Evolutionary conservation across 2,329 filamentous ascomycete species (phyloP).

Genomic region (Triangularia setosa): DNA sequence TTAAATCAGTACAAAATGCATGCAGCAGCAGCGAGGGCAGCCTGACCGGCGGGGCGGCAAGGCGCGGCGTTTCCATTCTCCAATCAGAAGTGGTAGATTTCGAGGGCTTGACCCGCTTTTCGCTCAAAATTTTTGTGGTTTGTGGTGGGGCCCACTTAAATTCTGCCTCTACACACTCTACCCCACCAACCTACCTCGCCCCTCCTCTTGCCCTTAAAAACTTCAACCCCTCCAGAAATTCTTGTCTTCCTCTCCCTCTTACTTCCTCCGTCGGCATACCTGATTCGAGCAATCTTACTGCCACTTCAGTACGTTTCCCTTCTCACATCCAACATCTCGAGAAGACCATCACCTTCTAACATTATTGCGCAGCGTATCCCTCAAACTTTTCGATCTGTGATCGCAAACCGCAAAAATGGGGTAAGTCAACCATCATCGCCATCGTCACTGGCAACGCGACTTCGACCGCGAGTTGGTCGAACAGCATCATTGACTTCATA

Average conservation of each 20-base stretch:
- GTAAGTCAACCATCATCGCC: constrained; percentile 18
- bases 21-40: constrained; percentile 16
- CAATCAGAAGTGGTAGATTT: constrained; percentile 13
- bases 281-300: constrained; percentile 29
- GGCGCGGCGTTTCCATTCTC: constrained; percentile 18
- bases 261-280: constrained; percentile 29
- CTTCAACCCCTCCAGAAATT: constrained; percentile 26
- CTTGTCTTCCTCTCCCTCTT: constrained; percentile 23
- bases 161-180: not conserved
- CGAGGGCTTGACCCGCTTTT: constrained; percentile 26
- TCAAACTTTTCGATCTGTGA: constrained; percentile 16
- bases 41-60: constrained; percentile 20
- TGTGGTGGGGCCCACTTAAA: constrained; percentile 14
- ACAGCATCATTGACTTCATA: constrained; percentile 23
- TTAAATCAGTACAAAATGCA: not conserved
- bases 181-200: constrained; percentile 23
- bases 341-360: constrained; percentile 13
- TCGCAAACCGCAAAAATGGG: constrained; percentile 28
- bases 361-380: not conserved
- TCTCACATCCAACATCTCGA: constrained; percentile 4
- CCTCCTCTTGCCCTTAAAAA: constrained; percentile 27
- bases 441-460: not conserved
- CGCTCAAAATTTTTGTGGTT: constrained; percentile 21
- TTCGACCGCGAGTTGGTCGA: not conserved
- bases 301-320: constrained; percentile 25